A percentile compares a stretch with the other conserved stretches of the same genome.
phyloP scores from a whole-genome alignment of 2,329 filamentous ascomycete species.

The Diaporthe nobilis region DNA sequence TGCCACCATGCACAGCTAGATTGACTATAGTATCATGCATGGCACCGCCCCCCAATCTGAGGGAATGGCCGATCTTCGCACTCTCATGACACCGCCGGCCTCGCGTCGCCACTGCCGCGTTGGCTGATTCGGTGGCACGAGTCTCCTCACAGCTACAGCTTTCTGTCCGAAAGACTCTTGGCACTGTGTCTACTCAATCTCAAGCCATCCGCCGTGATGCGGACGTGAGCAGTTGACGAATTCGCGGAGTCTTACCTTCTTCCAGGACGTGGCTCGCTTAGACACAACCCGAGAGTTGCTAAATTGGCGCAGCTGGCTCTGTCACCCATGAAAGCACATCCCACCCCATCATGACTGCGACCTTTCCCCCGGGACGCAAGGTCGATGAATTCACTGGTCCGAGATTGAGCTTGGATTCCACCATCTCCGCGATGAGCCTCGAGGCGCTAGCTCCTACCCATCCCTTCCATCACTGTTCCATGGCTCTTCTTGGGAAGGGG shows the following conservation, averaged over 20 bases:
- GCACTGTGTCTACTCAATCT: slow-evolving; percentile 12
- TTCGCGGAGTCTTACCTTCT: slow-evolving; percentile 33
- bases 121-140: slow-evolving; percentile 17
- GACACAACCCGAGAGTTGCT: slow-evolving; percentile 7
- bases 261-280: slow-evolving; percentile 24
- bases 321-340: slow-evolving; percentile 24
- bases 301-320: slow-evolving; percentile 21
- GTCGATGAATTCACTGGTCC: slow-evolving; percentile 31
- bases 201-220: slow-evolving; percentile 15
- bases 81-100: slow-evolving; percentile 6
- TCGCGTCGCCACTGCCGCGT: slow-evolving; percentile 15
- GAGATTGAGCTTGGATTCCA: slow-evolving; percentile 30
- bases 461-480: slow-evolving; percentile 22
- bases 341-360: slow-evolving; percentile 13
- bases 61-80: slow-evolving; percentile 19
- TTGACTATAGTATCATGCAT: slow-evolving; percentile 30
- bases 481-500: slow-evolving; percentile 26
- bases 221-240: slow-evolving; percentile 4
- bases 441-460: slow-evolving; percentile 20
- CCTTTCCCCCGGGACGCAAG: slow-evolving; percentile 3
- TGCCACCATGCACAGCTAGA: slow-evolving; percentile 28
- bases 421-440: slow-evolving; percentile 25
- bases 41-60: slow-evolving; percentile 25
- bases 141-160: slow-evolving; percentile 7
- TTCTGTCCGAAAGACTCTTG: slow-evolving; percentile 3